Conservation (phyloP, 2,329 filamentous ascomycete genomes). For the Chalaropsis thielavioides region DNA sequence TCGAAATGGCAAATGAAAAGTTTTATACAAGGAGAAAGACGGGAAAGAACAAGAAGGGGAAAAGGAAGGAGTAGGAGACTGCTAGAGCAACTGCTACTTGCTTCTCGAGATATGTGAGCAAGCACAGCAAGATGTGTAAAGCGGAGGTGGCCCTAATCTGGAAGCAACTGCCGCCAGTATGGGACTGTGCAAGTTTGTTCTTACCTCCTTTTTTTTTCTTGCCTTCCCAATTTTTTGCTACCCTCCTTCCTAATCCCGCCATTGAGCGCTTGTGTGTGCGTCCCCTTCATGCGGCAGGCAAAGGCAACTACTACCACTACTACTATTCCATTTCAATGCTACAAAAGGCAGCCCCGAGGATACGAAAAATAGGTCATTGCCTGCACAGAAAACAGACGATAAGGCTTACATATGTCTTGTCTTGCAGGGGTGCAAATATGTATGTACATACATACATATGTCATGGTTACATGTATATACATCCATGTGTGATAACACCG, state of each 20-base stretch:
- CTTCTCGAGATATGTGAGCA: background rate
- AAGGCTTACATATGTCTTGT: background rate
- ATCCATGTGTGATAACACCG: background rate
- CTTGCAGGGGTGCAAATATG: background rate
- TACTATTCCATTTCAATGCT: background rate
- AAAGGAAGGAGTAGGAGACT: background rate
- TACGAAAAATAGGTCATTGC: background rate
- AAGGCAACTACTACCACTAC: background rate
- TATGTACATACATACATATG: background rate
- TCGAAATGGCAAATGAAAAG: background rate
- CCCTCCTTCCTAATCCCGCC: constrained; percentile 1
- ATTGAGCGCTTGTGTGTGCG: background rate
- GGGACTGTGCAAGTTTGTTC: background rate
- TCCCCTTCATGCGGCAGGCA: background rate
- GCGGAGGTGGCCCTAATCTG: background rate
- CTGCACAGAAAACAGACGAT: background rate
- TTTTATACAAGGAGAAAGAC: background rate
- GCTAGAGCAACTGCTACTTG: background rate
- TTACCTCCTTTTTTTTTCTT: background rate
- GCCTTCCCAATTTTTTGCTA: background rate
- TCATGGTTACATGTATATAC: background rate
- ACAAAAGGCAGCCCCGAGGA: background rate
- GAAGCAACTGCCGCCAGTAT: background rate
- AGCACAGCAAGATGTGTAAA: background rate
- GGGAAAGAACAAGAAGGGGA: background rate